A percentile compares a stretch with the other conserved stretches of the same genome.
Conservation (phyloP, 805 yeast species). For the Komagataella pseudopastoris region DNA sequence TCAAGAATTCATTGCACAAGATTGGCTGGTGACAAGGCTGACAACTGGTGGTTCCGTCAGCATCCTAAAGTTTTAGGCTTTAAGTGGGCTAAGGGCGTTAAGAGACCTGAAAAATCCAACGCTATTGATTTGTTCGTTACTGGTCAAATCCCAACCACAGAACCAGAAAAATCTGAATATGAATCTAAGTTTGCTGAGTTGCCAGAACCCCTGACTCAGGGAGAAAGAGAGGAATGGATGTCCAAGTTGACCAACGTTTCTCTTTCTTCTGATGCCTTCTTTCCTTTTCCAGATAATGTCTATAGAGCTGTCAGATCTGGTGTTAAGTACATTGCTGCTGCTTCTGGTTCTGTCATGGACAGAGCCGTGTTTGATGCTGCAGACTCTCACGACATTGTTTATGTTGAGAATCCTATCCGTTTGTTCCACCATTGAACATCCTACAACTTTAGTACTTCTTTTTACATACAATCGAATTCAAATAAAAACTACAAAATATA, state of each 20-base stretch:
- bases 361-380: constrained; percentile 94
- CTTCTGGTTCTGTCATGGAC: constrained; percentile 97
- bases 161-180: constrained; percentile 89
- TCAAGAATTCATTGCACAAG: constrained; percentile 98
- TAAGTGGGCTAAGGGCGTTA: constrained; percentile 96
- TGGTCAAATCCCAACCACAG: constrained; percentile 78
- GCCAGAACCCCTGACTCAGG: constrained; percentile 72
- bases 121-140: constrained; percentile 93
- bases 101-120: constrained; percentile 97
- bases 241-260: constrained; percentile 74
- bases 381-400: constrained; percentile 78
- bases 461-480: not conserved
- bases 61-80: constrained; percentile 88
- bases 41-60: constrained; percentile 99
- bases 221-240: constrained; percentile 84
- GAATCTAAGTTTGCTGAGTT: constrained; percentile 75
- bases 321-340: constrained; percentile 92
- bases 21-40: constrained; percentile 98
- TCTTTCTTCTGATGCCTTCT: constrained; percentile 93
- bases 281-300: constrained; percentile 99
- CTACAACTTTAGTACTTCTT: not conserved
- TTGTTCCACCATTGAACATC: constrained; percentile 83
- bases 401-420: constrained; percentile 94
- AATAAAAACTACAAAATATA: not conserved
- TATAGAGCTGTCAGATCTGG: constrained; percentile 96